These are phyloP conservation scores for Euryodendron excelsum DNA, from an alignment of 148 eudicot genomes.

Conservation along the genomic window DNA sequence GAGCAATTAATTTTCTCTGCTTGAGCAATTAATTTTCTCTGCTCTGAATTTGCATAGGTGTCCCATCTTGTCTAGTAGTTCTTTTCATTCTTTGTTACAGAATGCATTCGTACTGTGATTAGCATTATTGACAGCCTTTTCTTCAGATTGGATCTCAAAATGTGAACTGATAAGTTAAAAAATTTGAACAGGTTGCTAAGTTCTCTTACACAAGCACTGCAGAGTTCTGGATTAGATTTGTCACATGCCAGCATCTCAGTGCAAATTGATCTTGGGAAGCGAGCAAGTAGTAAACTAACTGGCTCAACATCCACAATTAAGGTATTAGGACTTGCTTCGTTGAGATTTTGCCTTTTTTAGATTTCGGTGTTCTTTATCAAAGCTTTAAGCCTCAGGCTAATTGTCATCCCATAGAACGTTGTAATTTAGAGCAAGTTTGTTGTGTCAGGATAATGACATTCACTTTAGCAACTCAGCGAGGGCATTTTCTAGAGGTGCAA, in stretches of 20 bases:
- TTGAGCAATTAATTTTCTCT: background rate
- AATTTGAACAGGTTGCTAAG: conserved; percentile 58
- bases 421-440: background rate
- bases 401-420: background rate
- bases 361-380: background rate
- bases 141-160: background rate
- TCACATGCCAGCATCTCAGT: conserved; percentile 89
- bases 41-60: background rate
- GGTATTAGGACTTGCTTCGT: conserved; percentile 34
- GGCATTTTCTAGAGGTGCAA: conserved; percentile 35
- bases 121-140: background rate
- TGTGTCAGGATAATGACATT: conserved; percentile 40
- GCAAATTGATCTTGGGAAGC: conserved; percentile 84
- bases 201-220: conserved; percentile 74
- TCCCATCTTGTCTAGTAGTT: background rate
- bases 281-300: conserved; percentile 41
- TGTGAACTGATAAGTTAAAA: background rate
- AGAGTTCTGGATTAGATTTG: conserved; percentile 84
- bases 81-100: background rate
- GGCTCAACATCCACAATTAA: conserved; percentile 34
- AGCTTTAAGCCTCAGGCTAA: background rate
- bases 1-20: conserved; percentile 4
- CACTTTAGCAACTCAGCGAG: conserved; percentile 25
- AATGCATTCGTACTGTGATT: background rate
- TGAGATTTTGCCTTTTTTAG: background rate